Evolutionary conservation across 2,329 filamentous ascomycete genomes (phyloP).

Genomic region (Calonectria ilicicola): DNA sequence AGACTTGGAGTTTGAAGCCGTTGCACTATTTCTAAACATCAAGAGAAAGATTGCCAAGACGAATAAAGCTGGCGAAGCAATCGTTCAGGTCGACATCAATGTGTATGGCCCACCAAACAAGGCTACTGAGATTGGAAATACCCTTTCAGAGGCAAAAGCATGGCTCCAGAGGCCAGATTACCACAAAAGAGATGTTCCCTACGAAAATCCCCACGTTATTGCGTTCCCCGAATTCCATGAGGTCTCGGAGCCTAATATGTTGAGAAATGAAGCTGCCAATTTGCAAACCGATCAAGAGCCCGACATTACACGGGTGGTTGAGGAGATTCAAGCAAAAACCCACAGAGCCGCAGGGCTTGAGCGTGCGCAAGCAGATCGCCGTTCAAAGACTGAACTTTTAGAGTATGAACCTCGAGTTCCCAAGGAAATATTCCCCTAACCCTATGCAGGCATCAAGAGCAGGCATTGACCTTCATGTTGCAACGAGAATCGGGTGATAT

Average conservation of each 20-base stretch:
- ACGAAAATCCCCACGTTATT: slow-evolving; percentile 30
- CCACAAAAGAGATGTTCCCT: slow-evolving; percentile 13
- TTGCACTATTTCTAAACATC: slow-evolving; percentile 20
- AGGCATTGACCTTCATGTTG: slow-evolving; percentile 52
- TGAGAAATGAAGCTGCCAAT: neutral
- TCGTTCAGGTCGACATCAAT: slow-evolving; percentile 48
- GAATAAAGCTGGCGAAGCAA: slow-evolving; percentile 42
- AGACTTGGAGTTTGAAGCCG: slow-evolving; percentile 23
- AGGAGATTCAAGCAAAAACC: slow-evolving; percentile 33
- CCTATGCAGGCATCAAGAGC: slow-evolving; percentile 50
- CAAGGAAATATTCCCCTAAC: neutral
- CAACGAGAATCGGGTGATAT: slow-evolving; percentile 53
- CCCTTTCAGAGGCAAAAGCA: slow-evolving; percentile 44
- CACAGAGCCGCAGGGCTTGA: slow-evolving; percentile 34
- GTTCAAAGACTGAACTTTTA: slow-evolving; percentile 39
- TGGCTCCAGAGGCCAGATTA: slow-evolving; percentile 51
- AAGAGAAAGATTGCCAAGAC: slow-evolving; percentile 39
- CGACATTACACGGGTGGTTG: slow-evolving; percentile 18
- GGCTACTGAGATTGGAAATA: slow-evolving; percentile 39
- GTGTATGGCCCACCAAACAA: slow-evolving; percentile 48
- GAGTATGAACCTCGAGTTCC: slow-evolving; percentile 28
- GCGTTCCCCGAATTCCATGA: slow-evolving; percentile 7
- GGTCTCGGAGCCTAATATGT: neutral
- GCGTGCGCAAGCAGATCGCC: slow-evolving; percentile 31
- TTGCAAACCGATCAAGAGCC: neutral